phyloP scores from a whole-genome alignment of 2,329 filamentous ascomycete species.

The Claviceps sp. region DNA sequence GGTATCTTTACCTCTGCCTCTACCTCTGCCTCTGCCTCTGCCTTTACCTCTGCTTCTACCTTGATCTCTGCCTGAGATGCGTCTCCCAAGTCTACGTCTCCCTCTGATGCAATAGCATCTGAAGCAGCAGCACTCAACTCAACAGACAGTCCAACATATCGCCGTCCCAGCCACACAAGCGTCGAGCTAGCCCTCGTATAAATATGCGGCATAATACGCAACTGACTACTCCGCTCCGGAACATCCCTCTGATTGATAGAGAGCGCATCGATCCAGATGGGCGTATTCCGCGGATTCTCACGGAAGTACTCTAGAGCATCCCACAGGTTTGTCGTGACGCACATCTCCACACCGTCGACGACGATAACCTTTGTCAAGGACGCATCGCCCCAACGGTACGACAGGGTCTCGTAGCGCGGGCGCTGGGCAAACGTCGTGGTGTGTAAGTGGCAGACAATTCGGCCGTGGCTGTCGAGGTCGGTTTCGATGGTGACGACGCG shows the following conservation, averaged over 20 bases:
- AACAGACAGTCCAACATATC: slow-evolving; percentile 1
- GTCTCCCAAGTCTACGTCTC: too few relatives aligned
- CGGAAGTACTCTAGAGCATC: slow-evolving; percentile 8
- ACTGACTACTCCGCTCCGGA: slow-evolving; percentile 8
- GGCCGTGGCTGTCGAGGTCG: slow-evolving; percentile 1
- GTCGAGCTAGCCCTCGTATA: slow-evolving; percentile 8
- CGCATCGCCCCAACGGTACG: slow-evolving; percentile 11
- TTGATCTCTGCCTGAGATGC: too few relatives aligned
- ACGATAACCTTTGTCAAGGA: slow-evolving; percentile 4
- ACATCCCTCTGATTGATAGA: slow-evolving; percentile 10
- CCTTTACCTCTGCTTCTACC: too few relatives aligned
- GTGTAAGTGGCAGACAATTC: slow-evolving; percentile 2
- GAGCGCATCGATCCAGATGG: slow-evolving; percentile 11
- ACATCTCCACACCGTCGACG: slow-evolving; percentile 3
- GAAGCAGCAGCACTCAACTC: background rate
- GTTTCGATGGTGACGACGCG: slow-evolving; percentile 5
- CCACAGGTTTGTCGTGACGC: slow-evolving; percentile 9
- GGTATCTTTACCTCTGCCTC: background rate
- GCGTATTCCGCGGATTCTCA: background rate
- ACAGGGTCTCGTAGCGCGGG: slow-evolving; percentile 9
- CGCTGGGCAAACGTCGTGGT: slow-evolving; percentile 5
- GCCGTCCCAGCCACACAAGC: slow-evolving; percentile 9
- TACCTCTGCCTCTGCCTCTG: too few relatives aligned
- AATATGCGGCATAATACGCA: slow-evolving; percentile 12
- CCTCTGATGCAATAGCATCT: too few relatives aligned